Evolutionary conservation across 345 rosid species (phyloP), one percentile per base, ranked within the genome.

Genomic region (Lepidium sativum): DNA sequence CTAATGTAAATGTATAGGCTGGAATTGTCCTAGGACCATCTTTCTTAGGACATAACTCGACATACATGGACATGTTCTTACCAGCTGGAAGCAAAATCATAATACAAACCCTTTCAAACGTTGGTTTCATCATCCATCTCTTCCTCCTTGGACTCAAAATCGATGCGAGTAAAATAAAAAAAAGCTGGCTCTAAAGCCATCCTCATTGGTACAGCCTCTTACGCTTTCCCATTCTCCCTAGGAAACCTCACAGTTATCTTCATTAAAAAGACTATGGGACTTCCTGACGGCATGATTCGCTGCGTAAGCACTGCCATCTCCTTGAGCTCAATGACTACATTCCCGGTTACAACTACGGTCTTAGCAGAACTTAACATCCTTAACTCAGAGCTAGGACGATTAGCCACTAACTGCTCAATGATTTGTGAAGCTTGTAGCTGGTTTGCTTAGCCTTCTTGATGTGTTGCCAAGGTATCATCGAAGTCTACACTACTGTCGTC

Each of bases 381-480:
- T 3, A 74, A 74, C 74, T 74, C 78, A 1, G 78, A 74, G 41
- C 66, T 74, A 23, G 78, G 78, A 38, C 41, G 74, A 6, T 42
- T 74, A 61, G 78, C 78, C 40, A 74, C 70, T 27, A 63, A 55
- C 54, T 60, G 69, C 9, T 54, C 73, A n/a, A 74, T 74, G 42
- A 49, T 74, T 48, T 60, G 73, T 8, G 78, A 74, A 53, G 60
- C 52, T 60, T 39, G 53, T 45, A 56, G 73, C 54, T 68, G 69
- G 53, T 37, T 62, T 68, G 69, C 54, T 63, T 74, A 39, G 78
- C 70, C 2, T 63, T 74, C 66, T 54, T 74, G 60, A 74, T 74
- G 78, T 68, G 78, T 56, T 68, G 78, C 56, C 68, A 74, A 68
- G 78, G 78, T 44, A 48, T 74, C 50, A 68, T 74, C 27, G 78